Conservation (phyloP, 345 rosid genomes). For the Brassica carinata region DNA sequence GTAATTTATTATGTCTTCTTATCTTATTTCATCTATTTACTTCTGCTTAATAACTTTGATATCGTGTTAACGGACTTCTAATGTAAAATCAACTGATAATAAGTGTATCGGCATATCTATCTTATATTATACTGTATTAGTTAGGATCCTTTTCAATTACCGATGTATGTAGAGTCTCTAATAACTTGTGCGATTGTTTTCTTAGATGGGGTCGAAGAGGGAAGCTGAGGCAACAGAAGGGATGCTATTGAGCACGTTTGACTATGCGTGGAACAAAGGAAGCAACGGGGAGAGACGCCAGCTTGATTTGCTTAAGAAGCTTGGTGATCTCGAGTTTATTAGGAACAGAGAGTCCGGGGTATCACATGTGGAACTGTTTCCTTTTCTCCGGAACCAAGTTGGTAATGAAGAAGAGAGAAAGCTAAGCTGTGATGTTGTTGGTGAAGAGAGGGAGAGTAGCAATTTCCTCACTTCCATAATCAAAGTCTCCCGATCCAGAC, state of each 20-base stretch:
- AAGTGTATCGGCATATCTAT: too few relatives aligned
- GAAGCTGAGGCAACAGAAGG: slow-evolving; percentile 64
- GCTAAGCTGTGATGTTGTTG: slow-evolving; percentile 29
- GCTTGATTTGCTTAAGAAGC: slow-evolving; percentile 55
- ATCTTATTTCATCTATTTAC: not conserved
- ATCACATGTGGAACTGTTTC: slow-evolving; percentile 35
- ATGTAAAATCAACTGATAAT: too few relatives aligned
- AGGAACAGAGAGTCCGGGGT: slow-evolving; percentile 38
- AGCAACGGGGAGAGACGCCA: slow-evolving; percentile 69
- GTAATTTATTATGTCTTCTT: slow-evolving; percentile 37
- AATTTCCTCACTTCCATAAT: slow-evolving; percentile 46
- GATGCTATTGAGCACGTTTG: slow-evolving; percentile 60
- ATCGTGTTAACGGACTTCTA: too few relatives aligned
- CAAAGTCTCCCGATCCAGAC: slow-evolving; percentile 57
- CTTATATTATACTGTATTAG: too few relatives aligned
- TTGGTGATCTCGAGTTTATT: slow-evolving; percentile 44
- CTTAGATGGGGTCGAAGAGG: slow-evolving; percentile 64
- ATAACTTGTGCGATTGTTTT: not conserved
- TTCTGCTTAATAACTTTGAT: not conserved
- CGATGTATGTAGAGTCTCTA: too few relatives aligned
- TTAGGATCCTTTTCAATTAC: too few relatives aligned
- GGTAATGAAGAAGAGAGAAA: slow-evolving; percentile 33
- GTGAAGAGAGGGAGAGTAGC: slow-evolving; percentile 22
- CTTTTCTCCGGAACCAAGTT: not conserved
- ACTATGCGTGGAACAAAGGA: slow-evolving; percentile 95